Evolutionary conservation across 139 green algal genomes (phyloP).

Genomic region (Spirogloea muscicola): DNA sequence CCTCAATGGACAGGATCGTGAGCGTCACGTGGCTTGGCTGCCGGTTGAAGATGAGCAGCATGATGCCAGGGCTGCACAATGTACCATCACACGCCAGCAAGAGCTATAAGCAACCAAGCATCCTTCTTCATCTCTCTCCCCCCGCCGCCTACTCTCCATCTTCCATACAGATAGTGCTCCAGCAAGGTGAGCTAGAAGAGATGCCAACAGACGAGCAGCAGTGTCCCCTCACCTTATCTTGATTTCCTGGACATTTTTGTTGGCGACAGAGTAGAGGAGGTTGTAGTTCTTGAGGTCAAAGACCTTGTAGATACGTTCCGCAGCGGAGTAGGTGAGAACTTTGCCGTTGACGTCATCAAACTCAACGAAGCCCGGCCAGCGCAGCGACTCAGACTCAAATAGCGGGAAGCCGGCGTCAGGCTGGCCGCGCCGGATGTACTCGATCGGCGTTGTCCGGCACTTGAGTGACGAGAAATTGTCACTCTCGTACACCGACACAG

Average conservation of each 20-base stretch:
- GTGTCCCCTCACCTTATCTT: slow-evolving; percentile 48
- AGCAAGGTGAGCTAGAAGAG: background rate
- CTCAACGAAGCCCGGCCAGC: slow-evolving; percentile 62
- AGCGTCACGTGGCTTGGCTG: slow-evolving; percentile 43
- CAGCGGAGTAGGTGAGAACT: slow-evolving; percentile 56
- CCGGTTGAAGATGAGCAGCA: slow-evolving; percentile 57
- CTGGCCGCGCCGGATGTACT: slow-evolving; percentile 52
- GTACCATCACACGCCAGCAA: background rate
- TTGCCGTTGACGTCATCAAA: slow-evolving; percentile 62
- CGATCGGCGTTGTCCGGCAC: slow-evolving; percentile 39
- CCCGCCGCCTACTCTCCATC: background rate
- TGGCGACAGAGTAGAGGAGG: slow-evolving; percentile 41
- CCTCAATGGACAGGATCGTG: slow-evolving; percentile 53
- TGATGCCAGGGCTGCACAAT: slow-evolving; percentile 49
- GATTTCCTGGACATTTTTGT: slow-evolving; percentile 51
- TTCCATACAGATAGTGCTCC: background rate
- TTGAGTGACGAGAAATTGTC: slow-evolving; percentile 52
- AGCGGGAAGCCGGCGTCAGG: slow-evolving; percentile 51
- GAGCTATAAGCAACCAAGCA: background rate
- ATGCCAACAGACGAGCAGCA: background rate
- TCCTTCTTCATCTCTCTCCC: background rate
- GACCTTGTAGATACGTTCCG: slow-evolving; percentile 52
- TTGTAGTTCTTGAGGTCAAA: slow-evolving; percentile 57
- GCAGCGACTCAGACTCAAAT: slow-evolving; percentile 53
- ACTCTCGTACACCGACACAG: slow-evolving; percentile 42